Evolutionary conservation across 106 monocot genomes (phyloP).

Genomic region (Posidonia australis): DNA sequence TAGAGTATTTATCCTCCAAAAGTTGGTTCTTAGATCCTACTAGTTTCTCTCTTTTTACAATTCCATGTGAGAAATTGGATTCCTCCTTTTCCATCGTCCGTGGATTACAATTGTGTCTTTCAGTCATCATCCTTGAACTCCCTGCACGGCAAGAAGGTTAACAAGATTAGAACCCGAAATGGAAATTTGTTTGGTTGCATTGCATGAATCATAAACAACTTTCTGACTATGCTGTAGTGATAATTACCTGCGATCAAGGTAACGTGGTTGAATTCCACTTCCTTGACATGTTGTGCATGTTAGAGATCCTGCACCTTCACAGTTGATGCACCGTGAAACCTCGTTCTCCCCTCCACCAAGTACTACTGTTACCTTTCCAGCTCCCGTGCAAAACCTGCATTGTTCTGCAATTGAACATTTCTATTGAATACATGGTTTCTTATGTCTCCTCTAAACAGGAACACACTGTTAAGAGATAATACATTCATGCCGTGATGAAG

Average conservation of each 20-base stretch:
- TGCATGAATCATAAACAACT: background rate
- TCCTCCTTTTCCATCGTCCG: background rate
- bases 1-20: too few species aligned
- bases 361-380: slow-evolving; percentile 58
- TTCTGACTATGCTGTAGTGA: background rate
- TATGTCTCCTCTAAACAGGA: background rate
- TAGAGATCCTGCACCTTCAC: slow-evolving; percentile 70
- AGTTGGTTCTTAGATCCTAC: too few species aligned
- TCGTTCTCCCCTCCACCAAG: slow-evolving; percentile 73
- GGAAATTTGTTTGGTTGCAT: too few species aligned
- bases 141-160: slow-evolving; percentile 5
- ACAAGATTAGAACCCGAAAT: background rate
- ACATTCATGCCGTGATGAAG: too few species aligned
- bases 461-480: background rate
- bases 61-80: background rate
- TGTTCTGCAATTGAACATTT: slow-evolving; percentile 36
- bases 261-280: slow-evolving; percentile 82
- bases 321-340: slow-evolving; percentile 75
- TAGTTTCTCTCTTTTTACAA: too few species aligned
- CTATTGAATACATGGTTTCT: background rate
- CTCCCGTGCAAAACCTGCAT: slow-evolving; percentile 78
- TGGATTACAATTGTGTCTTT: background rate
- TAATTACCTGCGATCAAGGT: slow-evolving; percentile 76
- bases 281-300: slow-evolving; percentile 97
- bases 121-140: slow-evolving; percentile 42